Evolutionary conservation across 2,329 filamentous ascomycete species (phyloP).

Genomic region (Fusarium ambrosium): DNA sequence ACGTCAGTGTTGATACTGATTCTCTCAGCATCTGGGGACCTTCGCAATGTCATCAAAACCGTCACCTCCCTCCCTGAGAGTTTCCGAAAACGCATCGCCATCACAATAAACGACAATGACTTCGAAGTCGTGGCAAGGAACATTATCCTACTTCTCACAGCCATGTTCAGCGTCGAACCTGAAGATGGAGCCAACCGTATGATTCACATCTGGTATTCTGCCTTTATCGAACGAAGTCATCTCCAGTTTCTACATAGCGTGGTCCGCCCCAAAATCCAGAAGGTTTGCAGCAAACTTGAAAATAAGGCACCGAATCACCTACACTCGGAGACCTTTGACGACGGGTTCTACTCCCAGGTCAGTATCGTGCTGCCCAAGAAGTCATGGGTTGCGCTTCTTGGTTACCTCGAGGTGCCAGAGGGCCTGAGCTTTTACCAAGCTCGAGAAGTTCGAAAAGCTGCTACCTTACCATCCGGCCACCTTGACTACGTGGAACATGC

Average conservation of each 20-base stretch:
- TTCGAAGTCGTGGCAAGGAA: conserved; percentile 23
- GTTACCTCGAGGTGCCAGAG: neutral
- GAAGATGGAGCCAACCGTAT: conserved; percentile 10
- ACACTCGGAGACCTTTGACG: conserved; percentile 2
- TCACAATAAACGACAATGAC: conserved; percentile 22
- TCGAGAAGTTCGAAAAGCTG: neutral
- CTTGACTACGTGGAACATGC: neutral
- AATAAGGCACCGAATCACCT: rapidly evolving
- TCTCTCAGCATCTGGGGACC: conserved; percentile 23
- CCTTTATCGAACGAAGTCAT: conserved; percentile 11
- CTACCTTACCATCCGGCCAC: neutral
- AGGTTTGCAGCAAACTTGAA: neutral
- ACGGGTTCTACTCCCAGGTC: neutral
- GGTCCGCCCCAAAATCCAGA: conserved; percentile 4
- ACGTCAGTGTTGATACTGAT: neutral
- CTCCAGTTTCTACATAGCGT: neutral
- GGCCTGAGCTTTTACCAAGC: conserved; percentile 5
- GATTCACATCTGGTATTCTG: conserved; percentile 28
- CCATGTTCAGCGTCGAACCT: neutral
- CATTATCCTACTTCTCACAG: conserved; percentile 15
- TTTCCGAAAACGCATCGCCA: neutral
- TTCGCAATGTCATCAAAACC: conserved; percentile 21
- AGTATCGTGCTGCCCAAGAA: conserved; percentile 10
- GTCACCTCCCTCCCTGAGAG: neutral
- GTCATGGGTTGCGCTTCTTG: conserved; percentile 1